Percentiles rank a stretch among this genome's conserved stretches.
Evolutionary conservation across 2,329 filamentous ascomycete species (phyloP).

Genomic region (Talaromyces sp.): DNA sequence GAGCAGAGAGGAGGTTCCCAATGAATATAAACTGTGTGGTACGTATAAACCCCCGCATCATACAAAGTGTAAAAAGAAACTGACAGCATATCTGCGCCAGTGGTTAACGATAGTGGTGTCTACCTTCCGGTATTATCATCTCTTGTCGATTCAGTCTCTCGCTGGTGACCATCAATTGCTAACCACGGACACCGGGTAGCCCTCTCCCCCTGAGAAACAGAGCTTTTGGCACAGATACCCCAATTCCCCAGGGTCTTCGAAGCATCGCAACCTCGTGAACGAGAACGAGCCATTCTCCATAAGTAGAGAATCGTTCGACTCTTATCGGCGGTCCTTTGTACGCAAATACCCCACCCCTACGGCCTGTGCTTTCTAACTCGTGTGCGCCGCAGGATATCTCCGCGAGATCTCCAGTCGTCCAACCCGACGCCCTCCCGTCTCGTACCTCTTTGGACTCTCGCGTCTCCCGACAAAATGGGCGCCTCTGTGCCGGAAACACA

Average conservation of each 20-base stretch:
- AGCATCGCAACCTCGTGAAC: slow-evolving; percentile 61
- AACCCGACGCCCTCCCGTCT: slow-evolving; percentile 53
- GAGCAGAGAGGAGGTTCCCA: slow-evolving; percentile 60
- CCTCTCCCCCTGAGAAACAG: slow-evolving; percentile 84
- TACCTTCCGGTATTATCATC: slow-evolving; percentile 72
- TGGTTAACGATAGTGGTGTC: slow-evolving; percentile 92
- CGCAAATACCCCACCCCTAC: slow-evolving; percentile 28
- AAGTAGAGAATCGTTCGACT: slow-evolving; percentile 94
- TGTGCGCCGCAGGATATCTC: slow-evolving; percentile 69
- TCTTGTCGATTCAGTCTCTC: not conserved
- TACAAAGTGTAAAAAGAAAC: not conserved
- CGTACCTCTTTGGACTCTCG: slow-evolving; percentile 79
- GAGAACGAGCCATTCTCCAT: slow-evolving; percentile 94
- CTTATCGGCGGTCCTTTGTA: slow-evolving; percentile 93
- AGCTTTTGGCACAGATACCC: slow-evolving; percentile 64
- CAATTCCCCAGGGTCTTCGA: slow-evolving; percentile 46
- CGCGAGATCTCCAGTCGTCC: slow-evolving; percentile 70
- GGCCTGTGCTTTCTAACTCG: slow-evolving; percentile 10
- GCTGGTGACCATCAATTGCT: not conserved
- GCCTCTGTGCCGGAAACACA: slow-evolving; percentile 55
- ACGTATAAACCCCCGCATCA: slow-evolving; percentile 18
- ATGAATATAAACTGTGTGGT: slow-evolving; percentile 79
- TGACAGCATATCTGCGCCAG: slow-evolving; percentile 44
- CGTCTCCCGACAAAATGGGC: slow-evolving; percentile 57
- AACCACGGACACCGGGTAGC: slow-evolving; percentile 43